A percentile compares a stretch with the other conserved stretches of the same genome.
phyloP scores from a whole-genome alignment of 441 rosid species.

The Populus tomentosa region DNA sequence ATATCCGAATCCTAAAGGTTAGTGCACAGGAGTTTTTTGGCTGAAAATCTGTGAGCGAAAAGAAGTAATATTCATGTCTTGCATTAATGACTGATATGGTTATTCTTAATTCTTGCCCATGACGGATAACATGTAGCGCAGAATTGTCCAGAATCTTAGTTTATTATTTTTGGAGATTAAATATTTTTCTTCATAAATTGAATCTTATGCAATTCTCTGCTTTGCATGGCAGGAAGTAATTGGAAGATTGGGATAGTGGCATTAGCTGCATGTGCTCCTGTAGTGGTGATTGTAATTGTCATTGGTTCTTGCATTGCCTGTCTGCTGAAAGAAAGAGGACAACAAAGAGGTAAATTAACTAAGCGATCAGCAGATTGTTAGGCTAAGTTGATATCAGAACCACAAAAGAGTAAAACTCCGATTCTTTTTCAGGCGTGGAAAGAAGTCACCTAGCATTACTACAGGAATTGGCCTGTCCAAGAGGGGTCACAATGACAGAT shows the following conservation, averaged over 20 bases:
- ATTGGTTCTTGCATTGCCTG: neutral
- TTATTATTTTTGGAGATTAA: neutral
- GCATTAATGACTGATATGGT: neutral
- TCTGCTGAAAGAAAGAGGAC: neutral
- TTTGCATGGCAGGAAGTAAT: slow-evolving; percentile 2
- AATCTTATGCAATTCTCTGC: neutral
- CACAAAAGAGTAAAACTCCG: too few species aligned
- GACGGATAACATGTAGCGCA: too few species aligned
- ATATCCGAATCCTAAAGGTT: slow-evolving; percentile 10
- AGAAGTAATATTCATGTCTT: neutral
- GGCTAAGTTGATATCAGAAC: too few species aligned
- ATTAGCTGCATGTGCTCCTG: neutral
- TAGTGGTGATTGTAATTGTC: neutral
- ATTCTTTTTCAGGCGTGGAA: too few species aligned
- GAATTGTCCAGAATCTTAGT: too few species aligned
- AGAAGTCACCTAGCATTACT: too few species aligned
- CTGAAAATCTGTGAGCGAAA: neutral
- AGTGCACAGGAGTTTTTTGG: neutral
- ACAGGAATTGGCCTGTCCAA: too few species aligned
- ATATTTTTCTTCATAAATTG: too few species aligned
- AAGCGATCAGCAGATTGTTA: neutral
- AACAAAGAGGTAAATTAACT: slow-evolving; percentile 4
- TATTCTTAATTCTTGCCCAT: too few species aligned
- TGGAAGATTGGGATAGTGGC: slow-evolving; percentile 8
- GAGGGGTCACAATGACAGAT: too few species aligned